Base-by-base conservation (phyloP, 768 basidiomycete species). In the Suillus subluteus region DNA sequence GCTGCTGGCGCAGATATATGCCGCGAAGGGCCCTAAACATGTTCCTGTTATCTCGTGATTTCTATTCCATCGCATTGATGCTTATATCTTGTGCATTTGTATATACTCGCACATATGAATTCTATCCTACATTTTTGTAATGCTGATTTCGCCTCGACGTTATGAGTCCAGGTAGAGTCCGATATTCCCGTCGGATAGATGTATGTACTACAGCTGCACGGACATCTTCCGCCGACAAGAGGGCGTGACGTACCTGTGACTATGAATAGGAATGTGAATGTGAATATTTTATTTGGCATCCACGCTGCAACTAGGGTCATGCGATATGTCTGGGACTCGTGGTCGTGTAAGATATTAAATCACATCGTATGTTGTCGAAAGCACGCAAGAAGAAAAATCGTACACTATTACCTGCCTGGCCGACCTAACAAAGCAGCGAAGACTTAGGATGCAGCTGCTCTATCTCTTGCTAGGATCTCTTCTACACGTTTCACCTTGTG, bases 1-100 rank as follows among this genome's bases (percentile, higher is more conserved):
- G 26, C 73, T 98, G 68, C 75, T 98, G 71, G 91, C 93, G 52
- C 91, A 96, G 81, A 96, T 98, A 62, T 95, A 96, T 77, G 88
- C 85, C 56, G 82, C 85, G 70, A 82, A 80, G 67, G 86, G 69
- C 1, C 67, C 87, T 58, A 84, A 82, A 65, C 82, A 83, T 64
- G 78, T 81, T 6, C 80, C 84, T 55, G 81, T 83, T 23, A 82
- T 87, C 64, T 84, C 26, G 43, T 43, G 41, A 18, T 61, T 61
- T 61, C 41, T 21, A 61, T 61, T 32, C 37, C 3, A 32, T 43
- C 30, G 12, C 38, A 61, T 62, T 26, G 52, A 23, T 54, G 40
- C 18, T 32, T 54, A 13, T 52, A 58, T 56, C 26, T 50, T 26
- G 40, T 18, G 32, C 30, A 55, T 55, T 55, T 32, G 40, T 38